A percentile compares a stretch with the other conserved stretches of the same genome.
Conservation (phyloP, 352 stramenopile species). For the Blastocystis sp. region DNA sequence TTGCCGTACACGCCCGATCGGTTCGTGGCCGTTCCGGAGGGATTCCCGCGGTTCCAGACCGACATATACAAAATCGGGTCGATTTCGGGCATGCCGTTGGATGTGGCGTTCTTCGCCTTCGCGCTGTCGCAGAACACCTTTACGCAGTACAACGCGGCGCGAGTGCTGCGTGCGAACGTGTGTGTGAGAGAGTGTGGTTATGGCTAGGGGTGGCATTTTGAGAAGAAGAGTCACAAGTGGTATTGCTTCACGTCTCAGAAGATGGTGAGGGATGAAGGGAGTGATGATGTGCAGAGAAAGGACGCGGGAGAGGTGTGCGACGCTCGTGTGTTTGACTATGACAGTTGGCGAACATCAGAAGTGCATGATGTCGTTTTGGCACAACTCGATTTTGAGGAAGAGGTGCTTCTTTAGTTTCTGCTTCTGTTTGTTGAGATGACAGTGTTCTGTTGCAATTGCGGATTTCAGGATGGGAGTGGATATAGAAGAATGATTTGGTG, state of each 20-base stretch:
- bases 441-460: no score
- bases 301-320: constrained; percentile 35
- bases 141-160: constrained; percentile 15
- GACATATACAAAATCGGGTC: neutral
- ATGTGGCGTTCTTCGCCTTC: constrained; percentile 49
- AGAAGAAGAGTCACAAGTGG: constrained; percentile 20
- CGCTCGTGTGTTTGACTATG: constrained; percentile 45
- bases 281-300: constrained; percentile 8
- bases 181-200: neutral
- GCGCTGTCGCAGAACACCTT: constrained; percentile 34
- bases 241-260: neutral
- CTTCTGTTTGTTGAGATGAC: no score
- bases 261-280: neutral
- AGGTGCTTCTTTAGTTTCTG: constrained; percentile 1
- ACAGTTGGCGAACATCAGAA: constrained; percentile 3
- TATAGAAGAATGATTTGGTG: no score
- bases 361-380: neutral
- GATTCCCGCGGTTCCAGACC: constrained; percentile 21
- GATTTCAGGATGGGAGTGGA: no score
- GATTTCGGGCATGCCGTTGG: neutral
- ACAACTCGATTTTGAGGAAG: constrained; percentile 19
- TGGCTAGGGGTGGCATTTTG: neutral
- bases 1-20: neutral
- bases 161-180: neutral
- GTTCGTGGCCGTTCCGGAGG: constrained; percentile 5